A percentile compares a stretch with the other conserved stretches of the same genome.
Conservation (phyloP, 129 eudicot species). For the Artemisia annua region DNA sequence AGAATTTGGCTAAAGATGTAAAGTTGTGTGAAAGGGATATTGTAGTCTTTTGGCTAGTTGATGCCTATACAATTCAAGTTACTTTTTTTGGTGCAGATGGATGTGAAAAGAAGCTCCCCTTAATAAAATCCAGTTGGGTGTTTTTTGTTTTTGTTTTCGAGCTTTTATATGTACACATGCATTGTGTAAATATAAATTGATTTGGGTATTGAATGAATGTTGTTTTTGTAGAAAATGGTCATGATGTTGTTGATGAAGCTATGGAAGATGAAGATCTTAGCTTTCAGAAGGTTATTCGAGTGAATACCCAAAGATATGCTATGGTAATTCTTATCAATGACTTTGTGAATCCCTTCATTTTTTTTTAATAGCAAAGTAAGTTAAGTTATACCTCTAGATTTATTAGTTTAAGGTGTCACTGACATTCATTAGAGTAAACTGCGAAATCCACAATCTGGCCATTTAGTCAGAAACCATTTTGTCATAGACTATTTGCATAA, state of each 20-base stretch:
- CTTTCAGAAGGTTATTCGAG: conserved; percentile 13
- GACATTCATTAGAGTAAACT: neutral
- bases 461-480: too few relatives aligned
- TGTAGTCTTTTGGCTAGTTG: conserved; percentile 23
- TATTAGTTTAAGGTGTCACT: neutral
- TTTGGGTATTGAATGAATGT: neutral
- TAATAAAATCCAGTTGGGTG: conserved; percentile 28
- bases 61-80: conserved; percentile 19
- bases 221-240: conserved; percentile 27
- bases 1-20: conserved; percentile 21
- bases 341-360: too few relatives aligned
- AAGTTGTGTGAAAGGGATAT: conserved; percentile 22
- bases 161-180: neutral
- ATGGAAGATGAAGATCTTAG: conserved; percentile 13
- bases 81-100: conserved; percentile 24
- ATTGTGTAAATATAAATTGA: neutral
- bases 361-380: too few relatives aligned
- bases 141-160: neutral
- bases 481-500: too few relatives aligned
- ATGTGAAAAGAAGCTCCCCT: conserved; percentile 19
- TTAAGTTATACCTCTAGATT: neutral
- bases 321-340: conserved; percentile 27
- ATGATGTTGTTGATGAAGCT: neutral
- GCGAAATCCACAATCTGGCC: neutral
- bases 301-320: neutral